phyloP scores from a whole-genome alignment of 768 basidiomycete species.

The Trametes punicea region DNA sequence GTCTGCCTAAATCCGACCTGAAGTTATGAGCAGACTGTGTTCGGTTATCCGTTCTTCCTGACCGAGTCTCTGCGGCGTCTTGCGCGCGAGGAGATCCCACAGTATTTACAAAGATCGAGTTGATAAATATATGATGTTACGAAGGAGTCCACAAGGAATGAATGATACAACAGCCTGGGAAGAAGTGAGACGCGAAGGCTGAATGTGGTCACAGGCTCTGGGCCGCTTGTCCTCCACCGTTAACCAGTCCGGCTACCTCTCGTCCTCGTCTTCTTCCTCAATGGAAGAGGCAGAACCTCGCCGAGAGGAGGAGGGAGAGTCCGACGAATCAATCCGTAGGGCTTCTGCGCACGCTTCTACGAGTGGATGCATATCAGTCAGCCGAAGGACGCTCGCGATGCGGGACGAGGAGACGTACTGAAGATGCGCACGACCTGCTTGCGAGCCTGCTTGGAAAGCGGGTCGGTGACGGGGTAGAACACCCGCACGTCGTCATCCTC shows the following conservation, averaged over 20 bases:
- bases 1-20: not conserved
- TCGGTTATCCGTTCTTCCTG: not conserved
- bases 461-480: conserved; percentile 3
- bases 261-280: not conserved
- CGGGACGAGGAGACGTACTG: conserved; percentile 2
- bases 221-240: too few relatives aligned
- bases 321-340: conserved; percentile 1
- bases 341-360: conserved; percentile 13
- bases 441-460: conserved; percentile 6
- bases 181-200: too few relatives aligned
- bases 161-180: too few relatives aligned
- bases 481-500: conserved; percentile 16
- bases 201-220: too few relatives aligned
- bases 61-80: too few relatives aligned
- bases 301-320: not conserved
- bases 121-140: too few relatives aligned
- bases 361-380: not conserved
- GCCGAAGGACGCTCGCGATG: not conserved
- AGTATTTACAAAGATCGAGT: too few relatives aligned
- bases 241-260: not conserved
- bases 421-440: conserved; percentile 12
- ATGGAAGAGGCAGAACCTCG: not conserved
- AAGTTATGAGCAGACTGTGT: not conserved
- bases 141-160: too few relatives aligned
- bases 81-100: too few relatives aligned